These are phyloP conservation scores for Cytospora schulzeri DNA, from an alignment of 2,329 filamentous ascomycete species.

Conservation along the genomic window DNA sequence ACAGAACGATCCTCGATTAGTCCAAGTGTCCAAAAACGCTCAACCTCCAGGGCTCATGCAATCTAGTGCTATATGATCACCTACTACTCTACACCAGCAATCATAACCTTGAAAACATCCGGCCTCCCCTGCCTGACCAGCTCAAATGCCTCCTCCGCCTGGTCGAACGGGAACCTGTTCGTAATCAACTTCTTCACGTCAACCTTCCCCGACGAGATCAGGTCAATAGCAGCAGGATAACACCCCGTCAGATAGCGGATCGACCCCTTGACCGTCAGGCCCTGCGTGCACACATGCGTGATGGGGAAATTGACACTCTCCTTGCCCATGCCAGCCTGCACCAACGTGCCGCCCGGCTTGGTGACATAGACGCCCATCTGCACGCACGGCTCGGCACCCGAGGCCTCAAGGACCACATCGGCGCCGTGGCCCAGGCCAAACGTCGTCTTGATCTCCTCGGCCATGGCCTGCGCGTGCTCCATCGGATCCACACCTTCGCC, in stretches of 20 bases:
- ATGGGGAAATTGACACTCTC: slow-evolving; percentile 55
- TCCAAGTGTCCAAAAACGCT: no score
- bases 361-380: slow-evolving; percentile 47
- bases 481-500: slow-evolving; percentile 37
- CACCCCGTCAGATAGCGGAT: slow-evolving; percentile 54
- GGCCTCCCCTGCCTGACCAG: slow-evolving; percentile 35
- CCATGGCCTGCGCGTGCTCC: slow-evolving; percentile 42
- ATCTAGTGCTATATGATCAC: no score
- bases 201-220: slow-evolving; percentile 53
- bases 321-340: slow-evolving; percentile 55
- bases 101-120: not conserved
- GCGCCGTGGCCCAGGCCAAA: slow-evolving; percentile 47
- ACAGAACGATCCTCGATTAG: no score
- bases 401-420: slow-evolving; percentile 49
- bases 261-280: slow-evolving; percentile 50
- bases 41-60: no score
- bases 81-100: not conserved
- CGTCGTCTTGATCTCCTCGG: slow-evolving; percentile 41
- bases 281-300: slow-evolving; percentile 50
- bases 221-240: slow-evolving; percentile 51
- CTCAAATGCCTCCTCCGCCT: slow-evolving; percentile 51
- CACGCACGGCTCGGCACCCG: slow-evolving; percentile 45
- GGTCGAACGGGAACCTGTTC: slow-evolving; percentile 33
- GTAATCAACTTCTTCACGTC: slow-evolving; percentile 30
- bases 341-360: slow-evolving; percentile 50